Evolutionary conservation across 768 basidiomycete genomes (phyloP).

Genomic region (Lentinus tigrinus): DNA sequence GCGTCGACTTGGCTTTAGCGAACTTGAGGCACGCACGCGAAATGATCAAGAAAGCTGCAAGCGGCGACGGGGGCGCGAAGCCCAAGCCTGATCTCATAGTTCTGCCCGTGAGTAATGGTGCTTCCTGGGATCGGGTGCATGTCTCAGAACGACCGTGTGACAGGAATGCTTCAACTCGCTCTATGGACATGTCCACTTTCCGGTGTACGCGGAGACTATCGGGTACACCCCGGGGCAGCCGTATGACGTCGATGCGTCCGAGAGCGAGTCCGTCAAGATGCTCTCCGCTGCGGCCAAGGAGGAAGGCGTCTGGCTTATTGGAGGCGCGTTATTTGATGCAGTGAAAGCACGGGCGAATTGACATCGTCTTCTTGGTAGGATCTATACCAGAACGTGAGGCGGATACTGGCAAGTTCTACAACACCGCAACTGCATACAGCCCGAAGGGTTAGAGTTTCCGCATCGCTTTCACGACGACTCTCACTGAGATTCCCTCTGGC

Average conservation of each 20-base stretch:
- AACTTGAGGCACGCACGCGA: conserved; percentile 84
- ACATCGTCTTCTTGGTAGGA: conserved; percentile 50
- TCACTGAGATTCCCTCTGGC: background rate
- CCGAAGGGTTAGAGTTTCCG: conserved; percentile 52
- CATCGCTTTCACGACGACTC: conserved; percentile 1
- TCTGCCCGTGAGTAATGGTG: conserved; percentile 59
- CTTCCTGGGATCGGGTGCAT: background rate
- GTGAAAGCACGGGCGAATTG: background rate
- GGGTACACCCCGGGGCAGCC: conserved; percentile 54
- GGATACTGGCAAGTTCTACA: conserved; percentile 71
- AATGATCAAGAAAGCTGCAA: conserved; percentile 73
- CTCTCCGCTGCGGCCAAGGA: conserved; percentile 81
- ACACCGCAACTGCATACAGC: conserved; percentile 90
- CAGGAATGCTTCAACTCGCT: conserved; percentile 91
- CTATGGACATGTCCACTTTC: conserved; percentile 79
- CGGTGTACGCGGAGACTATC: conserved; percentile 80
- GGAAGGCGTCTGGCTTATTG: conserved; percentile 84
- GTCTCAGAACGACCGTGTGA: background rate
- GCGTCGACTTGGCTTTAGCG: conserved; percentile 23
- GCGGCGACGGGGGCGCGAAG: conserved; percentile 28
- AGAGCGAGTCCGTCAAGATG: conserved; percentile 79
- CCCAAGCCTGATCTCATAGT: conserved; percentile 80
- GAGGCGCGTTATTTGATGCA: conserved; percentile 50
- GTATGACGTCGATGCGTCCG: conserved; percentile 54
- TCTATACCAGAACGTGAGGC: conserved; percentile 87